These are phyloP conservation scores for Cyberlindnera lachancei DNA, from an alignment of 805 yeast species.

Conservation along the genomic window DNA sequence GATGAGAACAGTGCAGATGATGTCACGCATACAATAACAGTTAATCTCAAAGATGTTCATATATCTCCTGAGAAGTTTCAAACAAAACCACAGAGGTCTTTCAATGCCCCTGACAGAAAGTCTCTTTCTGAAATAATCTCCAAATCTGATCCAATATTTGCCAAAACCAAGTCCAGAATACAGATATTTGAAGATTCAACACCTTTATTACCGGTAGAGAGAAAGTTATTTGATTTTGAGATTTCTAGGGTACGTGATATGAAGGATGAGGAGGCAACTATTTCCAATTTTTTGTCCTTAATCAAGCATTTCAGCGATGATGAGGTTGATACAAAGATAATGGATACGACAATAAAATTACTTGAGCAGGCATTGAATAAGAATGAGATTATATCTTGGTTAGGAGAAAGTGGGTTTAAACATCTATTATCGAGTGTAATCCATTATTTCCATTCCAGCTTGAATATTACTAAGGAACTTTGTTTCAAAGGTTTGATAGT, in stretches of 20 bases:
- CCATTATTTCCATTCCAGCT: slow-evolving; percentile 16
- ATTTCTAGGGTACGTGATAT: slow-evolving; percentile 7
- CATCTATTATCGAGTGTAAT: slow-evolving; percentile 8
- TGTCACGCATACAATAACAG: slow-evolving; percentile 14
- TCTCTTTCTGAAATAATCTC: slow-evolving; percentile 15
- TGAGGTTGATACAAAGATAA: slow-evolving; percentile 5
- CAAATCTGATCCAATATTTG: slow-evolving; percentile 21
- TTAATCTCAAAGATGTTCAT: slow-evolving; percentile 15
- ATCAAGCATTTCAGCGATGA: slow-evolving; percentile 11
- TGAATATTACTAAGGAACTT: slow-evolving; percentile 15
- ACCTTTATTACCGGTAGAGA: slow-evolving; percentile 1
- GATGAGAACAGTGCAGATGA: slow-evolving; percentile 12
- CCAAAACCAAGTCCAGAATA: slow-evolving; percentile 11
- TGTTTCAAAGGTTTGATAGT: slow-evolving; percentile 22
- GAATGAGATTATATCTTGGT: slow-evolving; percentile 13
- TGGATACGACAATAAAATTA: slow-evolving; percentile 13
- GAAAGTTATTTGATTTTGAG: slow-evolving; percentile 16
- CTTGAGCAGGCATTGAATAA: slow-evolving; percentile 12
- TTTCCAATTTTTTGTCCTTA: slow-evolving; percentile 4
- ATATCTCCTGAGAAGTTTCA: slow-evolving; percentile 20
- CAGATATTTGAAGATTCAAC: slow-evolving; percentile 20
- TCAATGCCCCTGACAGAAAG: slow-evolving; percentile 8
- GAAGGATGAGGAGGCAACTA: slow-evolving; percentile 7
- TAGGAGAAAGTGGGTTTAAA: slow-evolving; percentile 13
- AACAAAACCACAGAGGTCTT: neutral